A percentile compares a stretch with the other conserved stretches of the same genome.
These are phyloP conservation scores for Metschnikowia peoriensis DNA, from an alignment of 805 yeast genomes.

Conservation along the genomic window DNA sequence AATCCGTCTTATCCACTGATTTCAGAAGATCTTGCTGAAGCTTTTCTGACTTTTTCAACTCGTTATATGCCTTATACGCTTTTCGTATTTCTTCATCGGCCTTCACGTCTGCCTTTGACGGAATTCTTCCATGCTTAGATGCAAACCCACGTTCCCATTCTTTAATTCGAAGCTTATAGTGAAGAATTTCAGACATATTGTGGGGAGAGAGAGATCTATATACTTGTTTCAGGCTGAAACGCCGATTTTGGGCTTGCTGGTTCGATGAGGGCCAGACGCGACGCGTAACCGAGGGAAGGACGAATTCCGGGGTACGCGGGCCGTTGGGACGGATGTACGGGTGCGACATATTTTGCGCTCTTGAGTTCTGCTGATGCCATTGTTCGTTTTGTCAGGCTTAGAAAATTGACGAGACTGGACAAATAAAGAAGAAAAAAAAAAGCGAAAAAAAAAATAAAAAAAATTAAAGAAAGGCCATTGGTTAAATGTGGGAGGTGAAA, in stretches of 20 bases:
- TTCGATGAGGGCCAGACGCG: neutral
- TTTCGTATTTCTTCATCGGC: constrained; percentile 25
- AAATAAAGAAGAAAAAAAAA: too few species aligned
- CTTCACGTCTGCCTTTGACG: constrained; percentile 36
- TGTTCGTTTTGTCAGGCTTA: too few species aligned
- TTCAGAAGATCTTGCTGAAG: constrained; percentile 4
- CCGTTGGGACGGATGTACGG: neutral
- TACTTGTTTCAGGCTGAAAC: neutral
- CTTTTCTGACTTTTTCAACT: constrained; percentile 10
- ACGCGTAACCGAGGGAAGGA: neutral
- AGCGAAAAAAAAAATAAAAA: too few species aligned
- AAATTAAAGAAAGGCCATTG: neutral
- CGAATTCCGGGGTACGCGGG: constrained; percentile 2
- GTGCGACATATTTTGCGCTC: constrained; percentile 1
- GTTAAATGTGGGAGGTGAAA: neutral
- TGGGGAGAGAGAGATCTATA: neutral
- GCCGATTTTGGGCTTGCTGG: neutral
- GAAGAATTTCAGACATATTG: constrained; percentile 10
- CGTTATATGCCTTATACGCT: constrained; percentile 33
- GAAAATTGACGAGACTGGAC: too few species aligned
- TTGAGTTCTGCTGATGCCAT: neutral
- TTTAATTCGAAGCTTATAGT: constrained; percentile 27
- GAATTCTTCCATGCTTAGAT: constrained; percentile 26
- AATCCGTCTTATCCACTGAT: neutral
- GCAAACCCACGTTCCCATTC: constrained; percentile 39